Evolutionary conservation across 495 filamentous ascomycete genomes (phyloP).

Genomic region (Tetracladium setigerum): DNA sequence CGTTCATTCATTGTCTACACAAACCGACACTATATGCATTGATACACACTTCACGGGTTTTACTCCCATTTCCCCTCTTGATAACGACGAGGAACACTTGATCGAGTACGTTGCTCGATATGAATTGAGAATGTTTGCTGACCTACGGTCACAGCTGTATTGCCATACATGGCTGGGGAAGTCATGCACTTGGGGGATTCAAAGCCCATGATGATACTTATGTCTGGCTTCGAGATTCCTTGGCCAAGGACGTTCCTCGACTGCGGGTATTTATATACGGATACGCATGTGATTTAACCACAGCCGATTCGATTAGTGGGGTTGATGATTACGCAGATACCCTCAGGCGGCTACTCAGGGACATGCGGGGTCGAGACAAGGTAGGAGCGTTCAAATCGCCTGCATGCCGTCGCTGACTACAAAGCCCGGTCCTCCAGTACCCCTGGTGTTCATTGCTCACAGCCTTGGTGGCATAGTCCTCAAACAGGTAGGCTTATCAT

Average conservation of each 20-base stretch:
- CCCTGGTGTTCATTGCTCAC: constrained; percentile 62
- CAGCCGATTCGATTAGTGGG: constrained; percentile 1
- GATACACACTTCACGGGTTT: constrained; percentile 5
- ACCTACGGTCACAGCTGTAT: too few relatives aligned
- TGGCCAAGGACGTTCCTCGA: neutral
- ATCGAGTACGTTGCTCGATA: constrained; percentile 1
- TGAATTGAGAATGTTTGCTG: constrained; percentile 1
- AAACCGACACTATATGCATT: constrained; percentile 5
- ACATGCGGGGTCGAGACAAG: neutral
- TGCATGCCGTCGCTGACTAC: neutral
- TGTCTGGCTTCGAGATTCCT: neutral
- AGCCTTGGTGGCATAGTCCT: constrained; percentile 55
- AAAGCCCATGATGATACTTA: constrained; percentile 1
- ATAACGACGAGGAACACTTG: constrained; percentile 1
- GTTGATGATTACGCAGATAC: constrained; percentile 1
- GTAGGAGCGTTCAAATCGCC: neutral
- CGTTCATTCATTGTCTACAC: constrained; percentile 5
- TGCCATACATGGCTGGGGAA: constrained; percentile 1
- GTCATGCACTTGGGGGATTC: neutral
- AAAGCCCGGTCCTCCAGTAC: constrained; percentile 15
- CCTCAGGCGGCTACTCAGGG: neutral
- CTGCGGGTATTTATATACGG: neutral
- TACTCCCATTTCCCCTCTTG: constrained; percentile 2
- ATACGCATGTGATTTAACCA: constrained; percentile 1
- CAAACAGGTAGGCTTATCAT: constrained; percentile 13